Percentiles rank a stretch among this genome's conserved stretches.
Evolutionary conservation across 1,139 yeast species (phyloP).

Genomic region (Kodamaea fungicola): DNA sequence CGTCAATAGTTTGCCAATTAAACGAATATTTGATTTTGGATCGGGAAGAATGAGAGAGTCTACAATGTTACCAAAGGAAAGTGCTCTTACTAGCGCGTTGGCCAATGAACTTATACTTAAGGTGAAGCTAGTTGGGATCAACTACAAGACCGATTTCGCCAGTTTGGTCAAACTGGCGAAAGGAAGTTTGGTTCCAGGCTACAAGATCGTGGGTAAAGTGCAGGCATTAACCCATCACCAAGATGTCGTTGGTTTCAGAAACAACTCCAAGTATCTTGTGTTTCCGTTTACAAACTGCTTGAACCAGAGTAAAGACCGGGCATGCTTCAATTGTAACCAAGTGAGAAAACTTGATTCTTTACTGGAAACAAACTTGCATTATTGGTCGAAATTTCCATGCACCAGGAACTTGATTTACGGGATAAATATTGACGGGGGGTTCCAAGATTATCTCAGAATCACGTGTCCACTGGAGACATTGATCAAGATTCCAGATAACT

Average conservation of each 20-base stretch:
- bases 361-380: neutral
- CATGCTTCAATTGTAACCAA: conserved; percentile 24
- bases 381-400: conserved; percentile 20
- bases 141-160: conserved; percentile 23
- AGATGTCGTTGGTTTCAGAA: conserved; percentile 4
- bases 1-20: conserved; percentile 19
- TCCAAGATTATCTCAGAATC: conserved; percentile 35
- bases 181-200: conserved; percentile 30
- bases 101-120: conserved; percentile 26
- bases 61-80: conserved; percentile 29
- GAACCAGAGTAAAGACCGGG: conserved; percentile 16
- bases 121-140: conserved; percentile 31
- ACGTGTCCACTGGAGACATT: conserved; percentile 23
- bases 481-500: conserved; percentile 26
- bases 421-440: conserved; percentile 36
- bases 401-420: conserved; percentile 30
- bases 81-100: conserved; percentile 11
- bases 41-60: conserved; percentile 21
- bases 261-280: conserved; percentile 25
- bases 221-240: conserved; percentile 10
- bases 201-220: conserved; percentile 29
- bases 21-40: conserved; percentile 26
- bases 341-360: conserved; percentile 1
- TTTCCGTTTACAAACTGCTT: conserved; percentile 38
- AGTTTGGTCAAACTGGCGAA: conserved; percentile 7